phyloP scores from a whole-genome alignment of 176 grass and related monocot species.

The Avena atlantica region DNA sequence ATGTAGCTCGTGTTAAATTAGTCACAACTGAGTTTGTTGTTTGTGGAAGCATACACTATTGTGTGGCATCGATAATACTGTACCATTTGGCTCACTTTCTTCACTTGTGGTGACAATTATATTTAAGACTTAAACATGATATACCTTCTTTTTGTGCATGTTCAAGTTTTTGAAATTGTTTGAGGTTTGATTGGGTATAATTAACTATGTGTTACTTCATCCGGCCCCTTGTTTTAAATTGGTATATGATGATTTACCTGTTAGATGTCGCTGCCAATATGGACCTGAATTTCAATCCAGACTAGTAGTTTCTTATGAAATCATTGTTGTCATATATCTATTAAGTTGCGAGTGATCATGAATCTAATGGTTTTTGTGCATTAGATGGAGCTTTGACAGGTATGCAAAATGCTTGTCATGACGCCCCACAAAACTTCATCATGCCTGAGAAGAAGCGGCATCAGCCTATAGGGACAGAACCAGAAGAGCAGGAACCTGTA shows the following conservation, averaged over 20 bases:
- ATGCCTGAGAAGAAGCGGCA: constrained; percentile 1
- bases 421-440: neutral
- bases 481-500: neutral
- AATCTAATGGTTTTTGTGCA: neutral
- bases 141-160: neutral
- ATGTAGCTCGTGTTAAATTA: too few species aligned
- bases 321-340: neutral
- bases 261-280: neutral
- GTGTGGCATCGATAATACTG: neutral
- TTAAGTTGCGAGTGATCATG: neutral
- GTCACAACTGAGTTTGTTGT: too few species aligned
- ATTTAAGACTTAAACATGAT: neutral
- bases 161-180: neutral
- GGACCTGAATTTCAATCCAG: neutral
- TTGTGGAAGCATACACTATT: too few species aligned
- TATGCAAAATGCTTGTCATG: neutral
- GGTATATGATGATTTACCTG: neutral
- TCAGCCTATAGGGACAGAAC: neutral
- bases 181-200: neutral
- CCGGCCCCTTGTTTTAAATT: neutral
- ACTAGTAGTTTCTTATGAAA: neutral
- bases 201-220: neutral
- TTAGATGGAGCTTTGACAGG: neutral
- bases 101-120: neutral
- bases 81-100: neutral